phyloP scores from a whole-genome alignment of 176 grass and related monocot species.

The Eleusine coracana region DNA sequence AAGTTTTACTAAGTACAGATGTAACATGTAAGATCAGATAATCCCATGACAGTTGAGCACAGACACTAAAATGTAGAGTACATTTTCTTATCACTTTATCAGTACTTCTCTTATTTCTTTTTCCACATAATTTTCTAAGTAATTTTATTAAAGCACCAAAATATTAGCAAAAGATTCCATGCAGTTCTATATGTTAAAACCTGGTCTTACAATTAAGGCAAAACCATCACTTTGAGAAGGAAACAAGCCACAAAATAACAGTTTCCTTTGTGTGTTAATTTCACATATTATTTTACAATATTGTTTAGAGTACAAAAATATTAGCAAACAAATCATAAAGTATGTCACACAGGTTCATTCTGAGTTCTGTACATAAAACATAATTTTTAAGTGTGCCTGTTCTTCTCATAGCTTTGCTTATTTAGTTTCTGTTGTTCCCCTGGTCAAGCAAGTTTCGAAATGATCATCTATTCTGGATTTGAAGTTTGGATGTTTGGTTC shows the following conservation, averaged over 20 bases:
- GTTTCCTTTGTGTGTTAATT: not conserved
- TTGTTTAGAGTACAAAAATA: not conserved
- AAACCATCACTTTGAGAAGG: not conserved
- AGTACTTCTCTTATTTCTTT: not conserved
- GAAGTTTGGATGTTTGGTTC: constrained; percentile 4
- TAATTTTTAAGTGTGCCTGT: not conserved
- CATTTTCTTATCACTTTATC: not conserved
- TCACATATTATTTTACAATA: not conserved
- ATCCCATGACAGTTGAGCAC: not conserved
- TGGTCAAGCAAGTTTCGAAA: not conserved
- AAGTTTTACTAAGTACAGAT: not conserved
- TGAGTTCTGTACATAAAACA: not conserved
- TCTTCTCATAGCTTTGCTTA: not conserved
- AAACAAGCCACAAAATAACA: not conserved
- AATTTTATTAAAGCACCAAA: not conserved
- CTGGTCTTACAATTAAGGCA: not conserved
- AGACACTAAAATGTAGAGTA: not conserved
- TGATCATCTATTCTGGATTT: constrained; percentile 22
- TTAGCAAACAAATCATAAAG: not conserved
- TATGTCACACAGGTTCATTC: not conserved
- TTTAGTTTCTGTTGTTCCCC: too few relatives aligned
- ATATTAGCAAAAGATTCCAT: not conserved
- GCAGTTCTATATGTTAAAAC: not conserved
- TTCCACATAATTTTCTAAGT: not conserved
- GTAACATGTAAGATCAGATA: not conserved